Percentiles rank a stretch among this genome's conserved stretches.
These are phyloP conservation scores for Nannizzia gypsea DNA, from an alignment of 2,329 filamentous ascomycete genomes.

Conservation along the genomic window DNA sequence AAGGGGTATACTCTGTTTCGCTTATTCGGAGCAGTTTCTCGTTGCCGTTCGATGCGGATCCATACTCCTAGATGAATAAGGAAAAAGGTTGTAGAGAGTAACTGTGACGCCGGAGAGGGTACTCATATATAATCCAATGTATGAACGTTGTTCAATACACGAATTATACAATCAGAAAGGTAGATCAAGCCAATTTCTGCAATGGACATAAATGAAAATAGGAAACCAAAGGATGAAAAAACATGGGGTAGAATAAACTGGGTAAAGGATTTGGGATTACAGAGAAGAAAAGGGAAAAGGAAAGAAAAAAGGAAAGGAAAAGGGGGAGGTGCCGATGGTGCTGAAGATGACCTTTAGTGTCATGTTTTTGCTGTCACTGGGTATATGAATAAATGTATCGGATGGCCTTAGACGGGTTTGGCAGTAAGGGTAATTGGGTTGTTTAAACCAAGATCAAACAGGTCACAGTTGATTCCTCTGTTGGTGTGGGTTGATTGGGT, in stretches of 20 bases:
- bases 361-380: neutral
- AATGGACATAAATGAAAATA: neutral
- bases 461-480: neutral
- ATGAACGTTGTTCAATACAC: constrained; percentile 13
- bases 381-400: neutral
- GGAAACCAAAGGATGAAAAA: neutral
- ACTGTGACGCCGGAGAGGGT: neutral
- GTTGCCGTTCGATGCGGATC: neutral
- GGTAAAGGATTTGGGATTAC: neutral
- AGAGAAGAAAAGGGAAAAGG: neutral
- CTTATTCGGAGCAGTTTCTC: neutral
- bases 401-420: neutral
- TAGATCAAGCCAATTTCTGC: neutral
- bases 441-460: constrained; percentile 2
- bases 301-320: too few species aligned
- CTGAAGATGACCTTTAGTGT: neutral
- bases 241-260: neutral
- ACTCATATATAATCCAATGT: constrained; percentile 15
- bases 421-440: neutral
- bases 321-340: neutral
- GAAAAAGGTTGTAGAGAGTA: neutral
- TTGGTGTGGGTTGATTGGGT: neutral
- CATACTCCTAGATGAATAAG: neutral
- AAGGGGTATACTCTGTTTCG: neutral
- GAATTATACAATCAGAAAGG: constrained; percentile 10